Evolutionary conservation across 2,329 filamentous ascomycete genomes (phyloP), one percentile per base, ranked within the genome.

Genomic region (Neofusicoccum cordaticola): DNA sequence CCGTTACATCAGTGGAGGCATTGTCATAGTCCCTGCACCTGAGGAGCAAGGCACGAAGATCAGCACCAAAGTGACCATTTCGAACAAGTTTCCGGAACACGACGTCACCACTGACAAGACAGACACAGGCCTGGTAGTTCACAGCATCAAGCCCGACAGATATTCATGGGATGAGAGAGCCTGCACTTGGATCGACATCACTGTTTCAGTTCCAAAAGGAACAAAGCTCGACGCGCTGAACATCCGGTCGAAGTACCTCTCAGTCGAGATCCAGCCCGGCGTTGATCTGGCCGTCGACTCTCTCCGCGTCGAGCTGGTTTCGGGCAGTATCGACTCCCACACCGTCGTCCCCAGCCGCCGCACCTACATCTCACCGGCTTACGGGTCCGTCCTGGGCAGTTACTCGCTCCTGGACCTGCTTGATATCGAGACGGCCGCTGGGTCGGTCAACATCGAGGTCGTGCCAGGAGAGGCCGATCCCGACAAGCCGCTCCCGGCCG

Each of bases 401-500:
- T 63, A 41, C 13, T 34, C 61, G 0, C 61, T 63, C 31, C 42
- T 64, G 17, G 62, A 64, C 51, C 42, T 64, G 27, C 62, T 64
- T 2, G 42, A 47, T 9, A 61, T 61, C 57, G 34, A 37, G 9
- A 48, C 57, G 7, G 27, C 17, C 17, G 42, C 57, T 0, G 57
- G 57, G 5, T 22, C 31, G 1, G 45, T 61, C 44, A 35, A 47
- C 5, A 15, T 61, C 4, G 42, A 37, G 12, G 31, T 61, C 4
- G 2, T 7, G 0, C 57, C 57, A 1, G 45, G 34, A 9, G 17
- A 39, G 6, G 44, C 34, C 12, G 57, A 50, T 19, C 31, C 12
- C 1, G 57, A 39, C 9, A 2, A 37, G 11, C 44, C 44, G 8
- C 17, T 39, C 1, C 57, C 57, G 11, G 57, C 57, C 12, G 57